These are phyloP conservation scores for Harringtonia aguacate DNA, from an alignment of 2,329 filamentous ascomycete species.

Conservation along the genomic window DNA sequence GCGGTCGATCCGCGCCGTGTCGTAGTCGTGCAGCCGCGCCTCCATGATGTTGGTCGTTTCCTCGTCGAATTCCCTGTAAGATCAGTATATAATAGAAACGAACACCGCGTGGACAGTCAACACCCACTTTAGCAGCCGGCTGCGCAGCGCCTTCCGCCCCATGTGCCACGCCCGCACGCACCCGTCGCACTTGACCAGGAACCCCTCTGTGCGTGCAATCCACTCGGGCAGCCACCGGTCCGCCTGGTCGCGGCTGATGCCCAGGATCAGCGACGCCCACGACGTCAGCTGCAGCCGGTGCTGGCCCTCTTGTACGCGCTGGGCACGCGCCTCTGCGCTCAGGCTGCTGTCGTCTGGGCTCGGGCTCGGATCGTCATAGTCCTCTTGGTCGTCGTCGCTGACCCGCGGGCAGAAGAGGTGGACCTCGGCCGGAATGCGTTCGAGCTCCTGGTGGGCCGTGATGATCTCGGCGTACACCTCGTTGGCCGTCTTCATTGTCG, in stretches of 20 bases:
- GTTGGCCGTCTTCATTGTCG: slow-evolving; percentile 22
- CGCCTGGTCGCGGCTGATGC: slow-evolving; percentile 50
- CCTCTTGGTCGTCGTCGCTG: slow-evolving; percentile 49
- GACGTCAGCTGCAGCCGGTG: slow-evolving; percentile 51
- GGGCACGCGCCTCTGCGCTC: slow-evolving; percentile 36
- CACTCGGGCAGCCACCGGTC: slow-evolving; percentile 52
- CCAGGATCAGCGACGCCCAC: slow-evolving; percentile 58
- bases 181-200: slow-evolving; percentile 53
- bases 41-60: slow-evolving; percentile 28
- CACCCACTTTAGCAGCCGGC: slow-evolving; percentile 50
- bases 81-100: background rate
- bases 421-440: slow-evolving; percentile 31
- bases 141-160: slow-evolving; percentile 51
- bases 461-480: slow-evolving; percentile 28
- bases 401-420: slow-evolving; percentile 62
- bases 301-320: slow-evolving; percentile 42
- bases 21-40: slow-evolving; percentile 26
- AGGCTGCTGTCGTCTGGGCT: slow-evolving; percentile 28
- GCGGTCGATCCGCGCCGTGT: slow-evolving; percentile 20
- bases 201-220: slow-evolving; percentile 41
- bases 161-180: slow-evolving; percentile 69
- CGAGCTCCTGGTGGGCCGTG: slow-evolving; percentile 31
- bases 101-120: background rate
- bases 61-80: slow-evolving; percentile 27
- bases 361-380: slow-evolving; percentile 45